Evolutionary conservation across 2,329 filamentous ascomycete genomes (phyloP).

Genomic region (Epicoccum nigrum): DNA sequence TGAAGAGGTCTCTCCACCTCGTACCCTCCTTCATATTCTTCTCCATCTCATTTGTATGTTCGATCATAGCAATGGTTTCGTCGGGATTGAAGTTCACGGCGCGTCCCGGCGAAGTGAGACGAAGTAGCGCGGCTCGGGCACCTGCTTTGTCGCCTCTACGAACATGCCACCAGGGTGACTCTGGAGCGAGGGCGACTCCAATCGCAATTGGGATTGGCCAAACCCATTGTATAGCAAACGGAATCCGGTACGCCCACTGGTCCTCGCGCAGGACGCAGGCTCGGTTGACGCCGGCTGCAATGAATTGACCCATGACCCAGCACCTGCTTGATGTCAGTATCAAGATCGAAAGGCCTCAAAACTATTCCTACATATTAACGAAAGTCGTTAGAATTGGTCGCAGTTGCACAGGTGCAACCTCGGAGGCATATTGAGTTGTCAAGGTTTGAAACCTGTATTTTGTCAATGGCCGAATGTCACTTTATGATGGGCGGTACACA

Average conservation of each 20-base stretch:
- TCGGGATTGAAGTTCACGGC: constrained; percentile 60
- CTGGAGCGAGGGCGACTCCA: constrained; percentile 70
- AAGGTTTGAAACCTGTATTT: constrained; percentile 49
- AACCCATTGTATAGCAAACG: constrained; percentile 75
- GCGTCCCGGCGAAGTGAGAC: constrained; percentile 65
- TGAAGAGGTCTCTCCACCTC: constrained; percentile 81
- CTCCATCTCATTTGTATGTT: constrained; percentile 84
- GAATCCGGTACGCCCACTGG: constrained; percentile 70
- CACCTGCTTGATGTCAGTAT: constrained; percentile 49
- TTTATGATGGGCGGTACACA: not conserved
- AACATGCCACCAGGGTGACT: constrained; percentile 76
- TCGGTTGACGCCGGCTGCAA: constrained; percentile 72
- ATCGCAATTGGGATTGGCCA: constrained; percentile 71
- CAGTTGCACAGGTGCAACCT: constrained; percentile 71
- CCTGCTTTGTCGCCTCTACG: constrained; percentile 66
- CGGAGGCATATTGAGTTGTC: constrained; percentile 55
- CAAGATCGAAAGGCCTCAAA: not conserved
- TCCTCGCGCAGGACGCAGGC: constrained; percentile 67
- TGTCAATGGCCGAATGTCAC: not conserved
- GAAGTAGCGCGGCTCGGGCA: constrained; percentile 67
- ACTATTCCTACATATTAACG: constrained; percentile 62
- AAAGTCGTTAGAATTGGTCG: constrained; percentile 64
- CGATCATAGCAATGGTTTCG: constrained; percentile 82
- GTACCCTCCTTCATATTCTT: constrained; percentile 69
- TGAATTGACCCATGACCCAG: constrained; percentile 74